These are phyloP conservation scores for Calocybe gangraenosa DNA, from an alignment of 768 basidiomycete genomes.

Conservation along the genomic window DNA sequence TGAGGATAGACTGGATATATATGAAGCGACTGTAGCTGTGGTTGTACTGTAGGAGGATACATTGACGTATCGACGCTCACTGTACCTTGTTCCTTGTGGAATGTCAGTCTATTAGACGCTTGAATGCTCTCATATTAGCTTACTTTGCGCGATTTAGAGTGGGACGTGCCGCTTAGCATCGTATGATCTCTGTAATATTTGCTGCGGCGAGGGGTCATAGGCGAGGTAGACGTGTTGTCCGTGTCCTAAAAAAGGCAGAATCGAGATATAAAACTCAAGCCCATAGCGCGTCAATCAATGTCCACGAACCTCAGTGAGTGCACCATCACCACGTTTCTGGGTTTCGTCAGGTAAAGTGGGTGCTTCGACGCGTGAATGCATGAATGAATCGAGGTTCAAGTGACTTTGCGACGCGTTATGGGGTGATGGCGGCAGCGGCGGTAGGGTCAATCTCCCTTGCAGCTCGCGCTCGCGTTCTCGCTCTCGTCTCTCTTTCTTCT, in stretches of 20 bases:
- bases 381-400: constrained; percentile 43
- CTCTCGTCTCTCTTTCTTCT: constrained; percentile 41
- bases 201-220: constrained; percentile 55
- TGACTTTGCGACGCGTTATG: constrained; percentile 42
- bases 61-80: constrained; percentile 43
- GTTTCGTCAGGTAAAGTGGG: constrained; percentile 29
- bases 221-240: constrained; percentile 22
- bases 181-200: constrained; percentile 61
- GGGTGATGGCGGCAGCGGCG: constrained; percentile 48
- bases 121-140: constrained; percentile 6
- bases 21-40: constrained; percentile 19
- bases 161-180: constrained; percentile 25
- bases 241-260: constrained; percentile 10
- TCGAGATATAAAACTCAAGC: constrained; percentile 3
- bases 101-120: constrained; percentile 11
- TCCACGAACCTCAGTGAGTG: constrained; percentile 37
- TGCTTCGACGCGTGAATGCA: constrained; percentile 54
- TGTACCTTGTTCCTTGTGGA: constrained; percentile 19
- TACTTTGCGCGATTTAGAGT: constrained; percentile 24
- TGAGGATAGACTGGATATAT: constrained; percentile 36
- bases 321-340: constrained; percentile 24
- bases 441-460: constrained; percentile 25
- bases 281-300: constrained; percentile 28
- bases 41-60: constrained; percentile 20
- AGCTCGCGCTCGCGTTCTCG: constrained; percentile 51